These are phyloP conservation scores for Hymenoscyphus occultus DNA, from an alignment of 2,329 filamentous ascomycete genomes.

Conservation along the genomic window DNA sequence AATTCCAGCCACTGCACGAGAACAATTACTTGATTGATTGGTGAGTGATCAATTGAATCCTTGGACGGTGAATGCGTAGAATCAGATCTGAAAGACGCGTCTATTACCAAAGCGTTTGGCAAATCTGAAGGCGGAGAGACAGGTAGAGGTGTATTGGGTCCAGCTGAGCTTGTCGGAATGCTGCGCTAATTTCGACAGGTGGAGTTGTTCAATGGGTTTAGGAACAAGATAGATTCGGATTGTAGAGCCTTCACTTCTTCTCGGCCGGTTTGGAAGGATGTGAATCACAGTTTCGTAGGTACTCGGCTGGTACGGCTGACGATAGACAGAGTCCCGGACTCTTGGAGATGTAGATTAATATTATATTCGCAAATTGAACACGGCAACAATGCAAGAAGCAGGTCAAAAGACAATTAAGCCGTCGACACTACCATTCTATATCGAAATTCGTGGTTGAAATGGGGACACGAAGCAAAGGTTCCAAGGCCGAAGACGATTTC, in stretches of 20 bases:
- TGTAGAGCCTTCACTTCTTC: not conserved
- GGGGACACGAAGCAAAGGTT: not conserved
- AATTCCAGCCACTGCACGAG: too few species aligned
- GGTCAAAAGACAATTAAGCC: slow-evolving; percentile 34
- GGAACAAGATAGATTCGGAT: not conserved
- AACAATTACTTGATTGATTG: not conserved
- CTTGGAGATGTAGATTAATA: slow-evolving; percentile 25
- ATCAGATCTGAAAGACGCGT: not conserved
- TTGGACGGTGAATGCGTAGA: not conserved
- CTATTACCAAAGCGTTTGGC: not conserved
- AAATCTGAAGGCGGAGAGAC: not conserved
- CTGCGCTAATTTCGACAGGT: not conserved
- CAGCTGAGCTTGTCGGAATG: not conserved
- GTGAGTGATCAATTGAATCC: not conserved
- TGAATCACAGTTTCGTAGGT: not conserved
- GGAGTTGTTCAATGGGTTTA: not conserved
- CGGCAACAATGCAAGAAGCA: slow-evolving; percentile 22
- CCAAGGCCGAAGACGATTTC: slow-evolving; percentile 6
- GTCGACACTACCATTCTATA: slow-evolving; percentile 26
- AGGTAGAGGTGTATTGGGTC: not conserved
- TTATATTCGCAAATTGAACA: slow-evolving; percentile 26
- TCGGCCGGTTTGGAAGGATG: not conserved
- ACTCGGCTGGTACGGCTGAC: slow-evolving; percentile 12
- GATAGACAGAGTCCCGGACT: slow-evolving; percentile 27
- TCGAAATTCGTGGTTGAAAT: slow-evolving; percentile 3